Evolutionary conservation across 164 flowering plant genomes (phyloP).

Genomic region (Liquidambar formosana): DNA sequence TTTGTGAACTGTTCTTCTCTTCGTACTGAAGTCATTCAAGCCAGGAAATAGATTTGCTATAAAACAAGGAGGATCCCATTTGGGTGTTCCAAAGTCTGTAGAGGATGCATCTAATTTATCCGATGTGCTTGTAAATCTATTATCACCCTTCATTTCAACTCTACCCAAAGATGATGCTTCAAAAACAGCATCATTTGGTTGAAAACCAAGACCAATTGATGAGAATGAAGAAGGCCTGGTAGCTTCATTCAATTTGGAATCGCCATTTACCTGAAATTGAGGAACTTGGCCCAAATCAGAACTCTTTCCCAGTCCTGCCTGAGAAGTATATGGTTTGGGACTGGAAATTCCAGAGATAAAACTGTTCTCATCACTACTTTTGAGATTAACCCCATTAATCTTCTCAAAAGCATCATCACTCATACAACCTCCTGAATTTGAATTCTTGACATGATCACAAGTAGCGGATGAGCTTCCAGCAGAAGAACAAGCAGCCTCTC

Average conservation of each 20-base stretch:
- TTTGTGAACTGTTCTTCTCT: constrained; percentile 22
- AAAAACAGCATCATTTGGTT: constrained; percentile 7
- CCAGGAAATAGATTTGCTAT: constrained; percentile 28
- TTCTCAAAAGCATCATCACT: neutral
- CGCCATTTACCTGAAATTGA: constrained; percentile 5
- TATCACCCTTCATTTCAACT: constrained; percentile 9
- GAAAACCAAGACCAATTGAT: neutral
- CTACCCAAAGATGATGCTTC: constrained; percentile 11
- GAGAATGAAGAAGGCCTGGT: constrained; percentile 7
- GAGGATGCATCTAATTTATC: constrained; percentile 11
- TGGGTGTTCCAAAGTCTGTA: constrained; percentile 23
- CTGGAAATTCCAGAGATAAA: constrained; percentile 7
- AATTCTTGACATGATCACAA: constrained; percentile 24
- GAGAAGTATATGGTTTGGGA: constrained; percentile 9
- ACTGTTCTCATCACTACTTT: neutral
- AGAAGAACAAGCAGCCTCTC: constrained; percentile 9
- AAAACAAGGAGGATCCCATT: constrained; percentile 32
- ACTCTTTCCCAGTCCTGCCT: constrained; percentile 5
- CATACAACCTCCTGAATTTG: constrained; percentile 17
- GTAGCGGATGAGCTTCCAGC: constrained; percentile 8
- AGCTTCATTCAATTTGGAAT: constrained; percentile 11
- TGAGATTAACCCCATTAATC: neutral
- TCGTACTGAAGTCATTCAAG: constrained; percentile 18
- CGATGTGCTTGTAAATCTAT: constrained; percentile 16
- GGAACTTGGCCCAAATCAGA: constrained; percentile 1